These are phyloP conservation scores for Alternaria atra DNA, from an alignment of 2,329 filamentous ascomycete genomes.

Conservation along the genomic window DNA sequence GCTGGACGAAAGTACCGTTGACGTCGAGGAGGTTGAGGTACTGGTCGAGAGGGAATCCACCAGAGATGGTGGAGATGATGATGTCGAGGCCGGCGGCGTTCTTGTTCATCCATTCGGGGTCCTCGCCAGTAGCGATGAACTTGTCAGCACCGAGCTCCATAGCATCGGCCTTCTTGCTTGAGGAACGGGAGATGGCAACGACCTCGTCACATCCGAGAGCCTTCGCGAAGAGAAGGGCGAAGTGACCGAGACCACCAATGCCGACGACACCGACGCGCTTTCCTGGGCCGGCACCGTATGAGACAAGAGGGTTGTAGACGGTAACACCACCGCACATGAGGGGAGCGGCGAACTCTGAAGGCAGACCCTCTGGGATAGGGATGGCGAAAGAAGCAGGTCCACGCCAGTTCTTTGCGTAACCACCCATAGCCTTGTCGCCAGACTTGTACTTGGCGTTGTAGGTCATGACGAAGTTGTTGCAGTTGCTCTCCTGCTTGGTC, in stretches of 20 bases:
- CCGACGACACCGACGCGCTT: constrained; percentile 80
- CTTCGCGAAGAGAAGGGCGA: constrained; percentile 74
- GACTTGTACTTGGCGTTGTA: constrained; percentile 59
- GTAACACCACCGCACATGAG: constrained; percentile 88
- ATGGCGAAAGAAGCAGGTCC: constrained; percentile 77
- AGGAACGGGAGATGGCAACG: constrained; percentile 70
- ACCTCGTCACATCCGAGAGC: constrained; percentile 74
- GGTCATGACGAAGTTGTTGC: constrained; percentile 56
- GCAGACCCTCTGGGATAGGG: constrained; percentile 78
- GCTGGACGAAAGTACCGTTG: constrained; percentile 70
- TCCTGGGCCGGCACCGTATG: constrained; percentile 78
- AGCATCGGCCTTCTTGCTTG: constrained; percentile 68
- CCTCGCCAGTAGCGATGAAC: constrained; percentile 68
- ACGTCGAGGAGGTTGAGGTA: constrained; percentile 69
- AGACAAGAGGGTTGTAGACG: constrained; percentile 77
- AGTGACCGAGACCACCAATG: constrained; percentile 76
- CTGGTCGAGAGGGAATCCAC: constrained; percentile 64
- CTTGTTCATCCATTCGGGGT: constrained; percentile 66
- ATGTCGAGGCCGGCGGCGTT: constrained; percentile 64
- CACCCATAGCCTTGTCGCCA: constrained; percentile 71
- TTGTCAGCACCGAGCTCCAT: constrained; percentile 67
- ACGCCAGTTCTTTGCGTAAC: constrained; percentile 71
- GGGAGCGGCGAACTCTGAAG: constrained; percentile 69
- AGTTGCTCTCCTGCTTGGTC: constrained; percentile 55
- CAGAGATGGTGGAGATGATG: constrained; percentile 67